Percentiles rank a stretch among this genome's conserved stretches.
Evolutionary conservation across 2,329 filamentous ascomycete genomes (phyloP).

Genomic region (Microdochium nivale): DNA sequence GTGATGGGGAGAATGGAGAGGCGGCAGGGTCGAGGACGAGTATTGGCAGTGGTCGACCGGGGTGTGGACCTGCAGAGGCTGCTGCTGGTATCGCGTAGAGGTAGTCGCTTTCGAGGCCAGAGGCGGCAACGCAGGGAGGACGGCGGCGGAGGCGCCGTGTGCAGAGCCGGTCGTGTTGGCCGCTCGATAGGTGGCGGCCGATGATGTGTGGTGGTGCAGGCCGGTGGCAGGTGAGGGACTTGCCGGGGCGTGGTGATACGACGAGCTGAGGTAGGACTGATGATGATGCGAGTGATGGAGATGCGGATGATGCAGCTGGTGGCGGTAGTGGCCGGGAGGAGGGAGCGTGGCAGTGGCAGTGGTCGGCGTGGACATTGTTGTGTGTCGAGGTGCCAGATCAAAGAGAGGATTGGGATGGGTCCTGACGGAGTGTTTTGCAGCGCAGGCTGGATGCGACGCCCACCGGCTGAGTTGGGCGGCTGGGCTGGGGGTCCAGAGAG

Average conservation of each 20-base stretch:
- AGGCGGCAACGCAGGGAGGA: background rate
- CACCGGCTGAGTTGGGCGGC: background rate
- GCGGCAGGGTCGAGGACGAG: conserved; percentile 14
- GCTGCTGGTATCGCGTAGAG: background rate
- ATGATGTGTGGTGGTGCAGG: background rate
- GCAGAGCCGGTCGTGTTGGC: background rate
- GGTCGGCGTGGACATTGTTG: conserved; percentile 71
- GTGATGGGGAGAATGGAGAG: conserved; percentile 7
- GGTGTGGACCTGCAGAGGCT: background rate
- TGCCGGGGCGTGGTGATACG: conserved; percentile 5
- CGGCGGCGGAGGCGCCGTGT: background rate
- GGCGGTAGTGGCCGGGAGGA: conserved; percentile 37
- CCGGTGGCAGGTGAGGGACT: conserved; percentile 7
- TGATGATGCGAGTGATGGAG: conserved; percentile 21
- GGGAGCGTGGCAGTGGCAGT: conserved; percentile 66
- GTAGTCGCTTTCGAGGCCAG: background rate
- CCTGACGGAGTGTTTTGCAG: background rate
- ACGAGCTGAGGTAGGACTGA: conserved; percentile 25
- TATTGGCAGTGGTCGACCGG: conserved; percentile 15
- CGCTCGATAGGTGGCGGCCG: background rate
- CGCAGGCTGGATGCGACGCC: background rate
- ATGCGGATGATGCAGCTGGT: conserved; percentile 12
- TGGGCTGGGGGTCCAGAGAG: background rate
- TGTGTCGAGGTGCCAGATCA: background rate
- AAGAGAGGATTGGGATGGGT: background rate